These are phyloP conservation scores for Golubevia pallescens DNA, from an alignment of 1,284 basidiomycete genomes.

Conservation along the genomic window DNA sequence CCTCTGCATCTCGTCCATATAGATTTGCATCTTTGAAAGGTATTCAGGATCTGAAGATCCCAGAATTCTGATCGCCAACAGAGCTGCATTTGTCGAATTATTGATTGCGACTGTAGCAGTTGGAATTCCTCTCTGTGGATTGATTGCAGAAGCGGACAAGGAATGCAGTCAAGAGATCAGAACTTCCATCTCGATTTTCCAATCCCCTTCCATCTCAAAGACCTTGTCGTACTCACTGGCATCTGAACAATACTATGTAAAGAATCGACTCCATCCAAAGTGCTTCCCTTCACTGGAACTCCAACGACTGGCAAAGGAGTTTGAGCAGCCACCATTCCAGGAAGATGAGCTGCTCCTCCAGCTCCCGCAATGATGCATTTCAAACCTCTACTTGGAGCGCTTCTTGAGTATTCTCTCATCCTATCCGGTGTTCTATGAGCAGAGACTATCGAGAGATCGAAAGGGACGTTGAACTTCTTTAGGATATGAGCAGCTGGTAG, in stretches of 20 bases:
- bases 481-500: slow-evolving; percentile 85
- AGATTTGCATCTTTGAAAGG: slow-evolving; percentile 48
- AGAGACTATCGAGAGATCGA: slow-evolving; percentile 93
- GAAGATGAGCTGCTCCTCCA: slow-evolving; percentile 94
- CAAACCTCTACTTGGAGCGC: slow-evolving; percentile 77
- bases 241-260: slow-evolving; percentile 98
- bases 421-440: slow-evolving; percentile 93
- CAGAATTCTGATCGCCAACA: slow-evolving; percentile 88
- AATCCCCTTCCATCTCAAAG: too few species aligned
- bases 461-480: slow-evolving; percentile 80
- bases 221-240: slow-evolving; percentile 78
- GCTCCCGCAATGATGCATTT: slow-evolving; percentile 90
- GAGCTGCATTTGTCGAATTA: slow-evolving; percentile 89
- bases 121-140: slow-evolving; percentile 82
- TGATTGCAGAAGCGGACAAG: too few species aligned
- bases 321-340: slow-evolving; percentile 97
- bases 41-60: slow-evolving; percentile 60
- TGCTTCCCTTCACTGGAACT: slow-evolving; percentile 93
- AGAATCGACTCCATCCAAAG: slow-evolving; percentile 92
- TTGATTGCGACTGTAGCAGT: slow-evolving; percentile 98
- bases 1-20: slow-evolving; percentile 60
- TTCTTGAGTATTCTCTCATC: slow-evolving; percentile 81
- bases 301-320: slow-evolving; percentile 92
- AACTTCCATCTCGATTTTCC: too few species aligned
- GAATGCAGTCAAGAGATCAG: too few species aligned